A percentile compares a stretch with the other conserved stretches of the same genome.
Evolutionary conservation across 2,329 filamentous ascomycete genomes (phyloP).

Genomic region (Fusarium begoniae): DNA sequence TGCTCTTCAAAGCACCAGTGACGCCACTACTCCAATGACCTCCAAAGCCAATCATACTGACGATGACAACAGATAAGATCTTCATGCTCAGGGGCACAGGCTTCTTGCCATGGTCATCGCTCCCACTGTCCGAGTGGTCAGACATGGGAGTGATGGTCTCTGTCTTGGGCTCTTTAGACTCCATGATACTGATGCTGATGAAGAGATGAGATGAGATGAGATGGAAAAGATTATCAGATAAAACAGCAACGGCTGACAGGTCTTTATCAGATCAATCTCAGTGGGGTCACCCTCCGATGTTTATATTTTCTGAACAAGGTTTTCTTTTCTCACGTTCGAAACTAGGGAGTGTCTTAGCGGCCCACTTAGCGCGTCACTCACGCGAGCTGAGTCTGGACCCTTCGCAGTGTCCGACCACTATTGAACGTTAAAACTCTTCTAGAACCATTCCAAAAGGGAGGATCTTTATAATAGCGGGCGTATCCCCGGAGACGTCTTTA

Average conservation of each 20-base stretch:
- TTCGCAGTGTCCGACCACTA: not conserved
- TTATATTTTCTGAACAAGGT: not conserved
- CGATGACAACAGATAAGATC: slow-evolving; percentile 56
- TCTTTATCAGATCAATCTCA: slow-evolving; percentile 39
- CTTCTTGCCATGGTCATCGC: slow-evolving; percentile 32
- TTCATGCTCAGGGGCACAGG: slow-evolving; percentile 45
- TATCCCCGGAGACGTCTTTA: rapidly evolving
- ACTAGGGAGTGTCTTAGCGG: not conserved
- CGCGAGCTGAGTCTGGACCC: not conserved
- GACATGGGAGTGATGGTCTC: slow-evolving; percentile 9
- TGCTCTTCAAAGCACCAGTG: slow-evolving; percentile 68
- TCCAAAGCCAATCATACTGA: slow-evolving; percentile 66
- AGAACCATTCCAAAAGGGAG: not conserved
- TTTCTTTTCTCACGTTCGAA: not conserved
- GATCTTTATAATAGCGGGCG: not conserved
- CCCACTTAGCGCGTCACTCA: slow-evolving; percentile 5
- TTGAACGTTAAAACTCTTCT: not conserved
- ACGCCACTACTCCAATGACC: slow-evolving; percentile 69
- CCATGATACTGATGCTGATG: not conserved
- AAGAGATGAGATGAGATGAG: not conserved
- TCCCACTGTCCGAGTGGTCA: slow-evolving; percentile 21
- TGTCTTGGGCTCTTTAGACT: slow-evolving; percentile 9
- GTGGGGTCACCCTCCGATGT: slow-evolving; percentile 19
- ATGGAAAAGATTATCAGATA: slow-evolving; percentile 29
- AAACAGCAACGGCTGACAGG: not conserved